Base-by-base conservation (phyloP, 2,329 filamentous ascomycete species). In the Aspergillus novoparasiticus region DNA sequence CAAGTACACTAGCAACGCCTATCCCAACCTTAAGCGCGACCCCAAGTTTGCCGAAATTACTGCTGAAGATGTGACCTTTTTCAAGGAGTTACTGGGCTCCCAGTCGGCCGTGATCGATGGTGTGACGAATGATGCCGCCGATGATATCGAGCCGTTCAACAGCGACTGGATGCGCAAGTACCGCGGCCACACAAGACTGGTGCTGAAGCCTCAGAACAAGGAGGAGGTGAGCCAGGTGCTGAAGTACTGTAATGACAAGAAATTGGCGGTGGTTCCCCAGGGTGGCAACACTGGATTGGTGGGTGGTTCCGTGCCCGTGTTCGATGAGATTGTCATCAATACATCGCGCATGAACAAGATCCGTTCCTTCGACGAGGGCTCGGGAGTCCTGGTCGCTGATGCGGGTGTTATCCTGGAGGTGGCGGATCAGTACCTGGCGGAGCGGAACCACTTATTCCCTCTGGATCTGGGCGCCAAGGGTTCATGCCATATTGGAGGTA, bases 91-190 rank as follows among this genome's bases (percentile, higher is more conserved):
- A n/a, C 85, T 99, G 39, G 92, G 93, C 60, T 85, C 86, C 56
- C 87, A 90, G 41, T 91, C 90, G 41, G 93, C 93, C 2, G 84
- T 97, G 58, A 87, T 98, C 65, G 94, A 97, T 75, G 92, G 92
- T 57, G 85, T 97, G 60, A 92, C 88, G 4, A 79, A 87, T 69
- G 88, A 94, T 78, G 88, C 88, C 16, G 81, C 84, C 2, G 91
- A 92, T 71, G 95, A 98, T 75, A 85, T 98, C 68, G 92, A 95
- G 76, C 87, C 91, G 9, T 99, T 93, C 85, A 99, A 99, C 80
- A 88, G 89, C 75, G 95, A 99, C 81, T 99, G 96, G 95, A 97
- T 99, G 94, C 90, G 92, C 79, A 99, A 99, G 81, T 99, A 97
- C 82, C 89, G 92, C 65, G 96, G 95, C 34, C 93, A 97, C 79